Base-by-base conservation (phyloP, 371 early-diverging fungal species). In the Circinella umbellata region DNA sequence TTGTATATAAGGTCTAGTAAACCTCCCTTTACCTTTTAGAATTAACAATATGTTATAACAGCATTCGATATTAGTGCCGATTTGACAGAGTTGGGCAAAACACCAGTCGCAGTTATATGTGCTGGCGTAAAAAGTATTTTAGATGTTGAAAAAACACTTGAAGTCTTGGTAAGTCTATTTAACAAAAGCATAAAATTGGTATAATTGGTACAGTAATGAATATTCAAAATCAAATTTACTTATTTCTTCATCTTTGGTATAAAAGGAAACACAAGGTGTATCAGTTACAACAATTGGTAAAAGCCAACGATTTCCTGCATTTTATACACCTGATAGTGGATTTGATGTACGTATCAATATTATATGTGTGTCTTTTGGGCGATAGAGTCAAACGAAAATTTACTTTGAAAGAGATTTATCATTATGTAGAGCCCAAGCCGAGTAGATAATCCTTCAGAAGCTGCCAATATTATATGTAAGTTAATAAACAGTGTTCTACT, bases 41-140 rank as follows among this genome's bases (percentile, higher is more conserved):
- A 47, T 9, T 47, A 3, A 11, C 47, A 13, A n/a, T 35, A 17
- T 46, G 5, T 17, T 18, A 46, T 14, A 7, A 61, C 49, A 87
- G 90, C 93, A 0, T 83, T 94, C 84, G 98, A 98, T 76, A 84
- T 96, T 15, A 93, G 93, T 65, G 97, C 98, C 3, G 98, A 98
- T 86, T 79, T 98, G 69, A 92, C 89, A 3, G 98, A 97, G 76
- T 84, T 98, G n/a, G 93, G 95, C 1, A 78, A 90, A 55, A 95
- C 98, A 0, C 94, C 96, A 0, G 92, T 98, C 1, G 90, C 96
- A 0, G 98, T 98, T 1, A 90, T 97, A 1, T 97, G 96, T 78
- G 94, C 96, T 0, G 98, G 98, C 46, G 95, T 92, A 4, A 98
- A 98, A 76, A 91, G 94, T 38, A 97, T 97, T 48, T 80, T 98